phyloP scores from a whole-genome alignment of 768 basidiomycete genomes.

The Trametes coccinea region DNA sequence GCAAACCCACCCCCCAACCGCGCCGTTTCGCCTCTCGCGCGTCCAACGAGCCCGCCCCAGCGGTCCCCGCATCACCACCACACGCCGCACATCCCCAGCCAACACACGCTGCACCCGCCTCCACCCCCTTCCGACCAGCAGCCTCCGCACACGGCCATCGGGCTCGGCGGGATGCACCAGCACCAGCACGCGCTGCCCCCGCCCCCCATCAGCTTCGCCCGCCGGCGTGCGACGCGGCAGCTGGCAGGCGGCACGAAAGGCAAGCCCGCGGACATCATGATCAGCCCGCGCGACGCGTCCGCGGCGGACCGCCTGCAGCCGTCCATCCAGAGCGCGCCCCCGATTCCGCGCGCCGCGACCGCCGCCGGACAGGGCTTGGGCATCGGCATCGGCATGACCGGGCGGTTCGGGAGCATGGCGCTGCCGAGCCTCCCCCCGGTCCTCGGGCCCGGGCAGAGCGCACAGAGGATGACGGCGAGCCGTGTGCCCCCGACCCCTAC shows the following conservation, averaged over 20 bases:
- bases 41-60: constrained; percentile 30
- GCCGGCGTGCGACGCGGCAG: constrained; percentile 66
- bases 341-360: constrained; percentile 48
- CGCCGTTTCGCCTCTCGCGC: constrained; percentile 39
- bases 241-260: constrained; percentile 51
- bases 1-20: constrained; percentile 29
- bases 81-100: constrained; percentile 34
- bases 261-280: constrained; percentile 79
- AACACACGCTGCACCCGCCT: constrained; percentile 23
- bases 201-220: constrained; percentile 76
- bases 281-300: constrained; percentile 61
- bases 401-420: constrained; percentile 55
- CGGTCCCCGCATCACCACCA: constrained; percentile 30
- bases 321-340: constrained; percentile 76
- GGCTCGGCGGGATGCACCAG: constrained; percentile 11
- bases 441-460: constrained; percentile 38
- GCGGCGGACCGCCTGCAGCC: constrained; percentile 59
- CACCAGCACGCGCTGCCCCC: constrained; percentile 55
- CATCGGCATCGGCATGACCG: constrained; percentile 25
- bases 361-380: constrained; percentile 1
- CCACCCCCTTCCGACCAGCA: constrained; percentile 31
- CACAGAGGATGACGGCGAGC: constrained; percentile 51
- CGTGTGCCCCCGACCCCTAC: constrained; percentile 77
- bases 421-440: constrained; percentile 64
- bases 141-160: constrained; percentile 20